These are phyloP conservation scores for Raphanus raphanistrum DNA, from an alignment of 345 rosid species.

Conservation along the genomic window DNA sequence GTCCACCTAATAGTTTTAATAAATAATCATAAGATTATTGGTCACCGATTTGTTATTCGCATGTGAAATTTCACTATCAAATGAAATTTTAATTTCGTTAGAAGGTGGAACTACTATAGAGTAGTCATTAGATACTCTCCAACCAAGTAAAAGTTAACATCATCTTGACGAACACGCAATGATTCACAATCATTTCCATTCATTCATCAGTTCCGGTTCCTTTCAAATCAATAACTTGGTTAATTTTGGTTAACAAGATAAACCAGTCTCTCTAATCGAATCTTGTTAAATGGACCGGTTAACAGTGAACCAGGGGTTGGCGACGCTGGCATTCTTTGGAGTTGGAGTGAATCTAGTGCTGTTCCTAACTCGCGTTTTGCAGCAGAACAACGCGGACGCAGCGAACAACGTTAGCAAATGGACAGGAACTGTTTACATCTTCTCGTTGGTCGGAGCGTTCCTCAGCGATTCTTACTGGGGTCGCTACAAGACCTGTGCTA, in stretches of 20 bases:
- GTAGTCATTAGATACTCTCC: conserved; percentile 37
- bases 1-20: conserved; percentile 9
- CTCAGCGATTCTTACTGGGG: conserved; percentile 99
- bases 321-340: conserved; percentile 97
- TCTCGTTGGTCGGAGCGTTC: conserved; percentile 96
- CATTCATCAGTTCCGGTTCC: conserved; percentile 32
- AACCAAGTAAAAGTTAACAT: conserved; percentile 33
- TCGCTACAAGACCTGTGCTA: conserved; percentile 95
- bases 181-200: conserved; percentile 34
- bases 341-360: conserved; percentile 95
- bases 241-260: conserved; percentile 11
- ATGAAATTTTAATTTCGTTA: conserved; percentile 11
- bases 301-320: conserved; percentile 95
- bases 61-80: conserved; percentile 1
- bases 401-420: conserved; percentile 99
- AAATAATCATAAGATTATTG: background rate
- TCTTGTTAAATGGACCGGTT: conserved; percentile 13
- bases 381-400: conserved; percentile 92
- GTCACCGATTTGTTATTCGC: conserved; percentile 6
- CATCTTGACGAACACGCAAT: conserved; percentile 41
- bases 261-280: conserved; percentile 21
- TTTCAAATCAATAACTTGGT: conserved; percentile 18
- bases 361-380: conserved; percentile 92
- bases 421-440: conserved; percentile 99
- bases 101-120: conserved; percentile 26